Evolutionary conservation across 768 basidiomycete genomes (phyloP).

Genomic region (Clathrus columnatus): DNA sequence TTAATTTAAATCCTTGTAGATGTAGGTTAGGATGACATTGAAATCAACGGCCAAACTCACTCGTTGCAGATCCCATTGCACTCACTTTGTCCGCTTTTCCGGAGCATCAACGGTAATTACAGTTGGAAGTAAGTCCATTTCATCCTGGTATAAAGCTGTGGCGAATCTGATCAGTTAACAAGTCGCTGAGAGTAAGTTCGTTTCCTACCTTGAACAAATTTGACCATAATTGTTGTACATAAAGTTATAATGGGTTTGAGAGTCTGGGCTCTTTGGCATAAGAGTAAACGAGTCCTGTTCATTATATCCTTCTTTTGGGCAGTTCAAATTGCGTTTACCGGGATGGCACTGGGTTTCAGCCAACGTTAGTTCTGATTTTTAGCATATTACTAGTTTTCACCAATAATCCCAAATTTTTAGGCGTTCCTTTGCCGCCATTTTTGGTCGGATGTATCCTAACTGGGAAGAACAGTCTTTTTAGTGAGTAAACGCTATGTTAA

Average conservation of each 20-base stretch:
- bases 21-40: background rate
- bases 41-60: background rate
- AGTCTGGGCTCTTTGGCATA: constrained; percentile 6
- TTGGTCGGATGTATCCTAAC: constrained; percentile 8
- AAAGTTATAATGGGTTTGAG: constrained; percentile 10
- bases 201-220: background rate
- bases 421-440: constrained; percentile 1
- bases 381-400: background rate
- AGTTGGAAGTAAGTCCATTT: constrained; percentile 5
- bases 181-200: constrained; percentile 5
- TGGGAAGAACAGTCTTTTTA: constrained; percentile 2
- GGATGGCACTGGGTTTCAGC: constrained; percentile 3
- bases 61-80: background rate
- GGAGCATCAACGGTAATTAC: constrained; percentile 2
- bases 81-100: constrained; percentile 6
- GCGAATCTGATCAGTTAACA: background rate
- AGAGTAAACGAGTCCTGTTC: background rate
- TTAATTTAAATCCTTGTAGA: background rate
- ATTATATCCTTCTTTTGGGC: constrained; percentile 3
- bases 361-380: background rate
- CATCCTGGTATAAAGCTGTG: background rate
- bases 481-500: background rate
- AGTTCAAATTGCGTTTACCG: constrained; percentile 1
- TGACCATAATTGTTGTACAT: background rate
- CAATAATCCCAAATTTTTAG: background rate